Percentiles rank a stretch among this genome's conserved stretches.
These are phyloP conservation scores for Deuterostichococcus epilithicus DNA, from an alignment of 139 green algal genomes.

Conservation along the genomic window DNA sequence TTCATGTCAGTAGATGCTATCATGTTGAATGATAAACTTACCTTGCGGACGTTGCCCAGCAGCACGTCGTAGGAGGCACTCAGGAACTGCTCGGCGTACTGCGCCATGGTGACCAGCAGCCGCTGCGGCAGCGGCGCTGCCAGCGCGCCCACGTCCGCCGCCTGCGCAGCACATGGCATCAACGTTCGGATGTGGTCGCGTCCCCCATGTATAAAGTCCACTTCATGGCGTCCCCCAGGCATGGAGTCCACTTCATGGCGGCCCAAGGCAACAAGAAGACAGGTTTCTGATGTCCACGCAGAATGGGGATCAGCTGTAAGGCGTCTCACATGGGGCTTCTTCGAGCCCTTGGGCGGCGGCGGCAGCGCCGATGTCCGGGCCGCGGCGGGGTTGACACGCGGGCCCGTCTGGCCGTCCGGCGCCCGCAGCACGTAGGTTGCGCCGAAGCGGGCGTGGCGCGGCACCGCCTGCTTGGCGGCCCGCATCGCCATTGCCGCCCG, in stretches of 20 bases:
- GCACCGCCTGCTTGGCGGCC: neutral
- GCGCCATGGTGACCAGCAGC: slow-evolving; percentile 5
- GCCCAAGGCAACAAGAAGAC: no score
- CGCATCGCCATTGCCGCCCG: neutral
- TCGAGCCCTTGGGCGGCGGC: no score
- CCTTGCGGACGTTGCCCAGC: slow-evolving; percentile 33
- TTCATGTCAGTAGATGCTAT: slow-evolving; percentile 24
- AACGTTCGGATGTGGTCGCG: no score
- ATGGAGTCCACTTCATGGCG: no score
- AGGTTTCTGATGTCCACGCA: no score
- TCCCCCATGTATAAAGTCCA: no score
- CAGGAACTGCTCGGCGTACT: slow-evolving; percentile 36
- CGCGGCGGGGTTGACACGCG: neutral
- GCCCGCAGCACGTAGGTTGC: slow-evolving; percentile 10
- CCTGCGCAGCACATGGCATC: neutral
- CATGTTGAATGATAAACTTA: neutral
- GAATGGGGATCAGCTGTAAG: no score
- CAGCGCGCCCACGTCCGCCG: neutral
- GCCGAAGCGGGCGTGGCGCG: slow-evolving; percentile 22
- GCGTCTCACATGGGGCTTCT: neutral
- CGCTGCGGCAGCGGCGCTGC: neutral
- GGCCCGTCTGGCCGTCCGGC: no score
- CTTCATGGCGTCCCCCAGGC: no score
- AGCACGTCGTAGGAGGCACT: slow-evolving; percentile 57
- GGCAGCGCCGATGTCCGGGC: no score